Percentiles rank a stretch among this genome's conserved stretches.
Conservation (phyloP, 2,329 filamentous ascomycete species). For the Pseudogymnoascus verrucosus region DNA sequence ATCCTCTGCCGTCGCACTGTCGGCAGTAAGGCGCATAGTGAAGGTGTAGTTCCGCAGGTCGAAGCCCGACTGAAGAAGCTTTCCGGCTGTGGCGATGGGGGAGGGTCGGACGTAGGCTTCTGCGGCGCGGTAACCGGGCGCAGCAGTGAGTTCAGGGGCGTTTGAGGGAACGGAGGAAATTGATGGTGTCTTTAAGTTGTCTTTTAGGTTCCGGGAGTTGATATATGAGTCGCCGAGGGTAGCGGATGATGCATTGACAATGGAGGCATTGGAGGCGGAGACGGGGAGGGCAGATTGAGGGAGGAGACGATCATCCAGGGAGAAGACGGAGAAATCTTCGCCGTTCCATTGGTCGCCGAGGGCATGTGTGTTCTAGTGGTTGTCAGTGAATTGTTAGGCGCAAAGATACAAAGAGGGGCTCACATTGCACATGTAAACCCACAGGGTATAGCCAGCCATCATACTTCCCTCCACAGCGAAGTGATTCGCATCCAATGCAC, state of each 20-base stretch:
- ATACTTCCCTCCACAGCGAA: slow-evolving; percentile 80
- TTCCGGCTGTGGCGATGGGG: slow-evolving; percentile 67
- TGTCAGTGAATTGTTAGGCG: slow-evolving; percentile 17
- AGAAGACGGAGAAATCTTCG: slow-evolving; percentile 89
- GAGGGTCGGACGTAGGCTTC: slow-evolving; percentile 88
- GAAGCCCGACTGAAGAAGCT: slow-evolving; percentile 65
- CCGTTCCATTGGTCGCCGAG: slow-evolving; percentile 96
- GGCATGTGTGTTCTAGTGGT: slow-evolving; percentile 66
- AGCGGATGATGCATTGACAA: slow-evolving; percentile 34
- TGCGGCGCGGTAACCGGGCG: slow-evolving; percentile 75
- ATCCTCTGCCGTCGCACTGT: slow-evolving; percentile 50
- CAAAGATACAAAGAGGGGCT: slow-evolving; percentile 20
- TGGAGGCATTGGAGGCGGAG: slow-evolving; percentile 37
- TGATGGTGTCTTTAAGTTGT: slow-evolving; percentile 58
- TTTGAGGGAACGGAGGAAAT: slow-evolving; percentile 52
- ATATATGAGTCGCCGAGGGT: slow-evolving; percentile 37
- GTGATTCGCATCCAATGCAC: slow-evolving; percentile 93
- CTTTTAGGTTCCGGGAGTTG: slow-evolving; percentile 67
- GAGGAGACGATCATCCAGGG: slow-evolving; percentile 65
- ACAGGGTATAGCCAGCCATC: slow-evolving; percentile 80
- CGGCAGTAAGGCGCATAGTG: slow-evolving; percentile 58
- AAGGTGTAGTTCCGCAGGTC: slow-evolving; percentile 75
- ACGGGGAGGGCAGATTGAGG: slow-evolving; percentile 44
- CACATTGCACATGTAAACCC: slow-evolving; percentile 73
- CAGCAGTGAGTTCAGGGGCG: slow-evolving; percentile 50